These are phyloP conservation scores for Lathyrus oleraceus DNA, from an alignment of 306 rosid species.

Conservation along the genomic window DNA sequence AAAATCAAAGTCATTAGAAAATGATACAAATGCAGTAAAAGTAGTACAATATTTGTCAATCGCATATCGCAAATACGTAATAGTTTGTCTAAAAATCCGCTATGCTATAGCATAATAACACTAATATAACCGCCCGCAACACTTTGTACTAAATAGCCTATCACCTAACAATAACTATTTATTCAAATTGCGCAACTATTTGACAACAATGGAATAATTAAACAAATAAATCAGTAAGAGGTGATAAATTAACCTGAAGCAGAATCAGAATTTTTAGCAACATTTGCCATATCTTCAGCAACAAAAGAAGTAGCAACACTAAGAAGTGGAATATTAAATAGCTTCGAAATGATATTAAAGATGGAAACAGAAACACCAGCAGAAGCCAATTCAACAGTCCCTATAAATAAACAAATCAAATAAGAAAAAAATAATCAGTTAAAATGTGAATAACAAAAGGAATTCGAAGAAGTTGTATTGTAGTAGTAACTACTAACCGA, in stretches of 20 bases:
- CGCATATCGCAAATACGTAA: not conserved
- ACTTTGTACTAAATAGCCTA: not conserved
- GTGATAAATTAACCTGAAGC: slow-evolving; percentile 55
- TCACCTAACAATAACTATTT: not conserved
- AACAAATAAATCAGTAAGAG: slow-evolving; percentile 8
- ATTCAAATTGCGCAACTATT: not conserved
- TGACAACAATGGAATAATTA: not conserved
- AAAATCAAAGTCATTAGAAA: slow-evolving; percentile 36
- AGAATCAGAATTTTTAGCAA: slow-evolving; percentile 30
- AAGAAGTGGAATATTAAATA: slow-evolving; percentile 89
- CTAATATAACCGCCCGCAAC: not conserved
- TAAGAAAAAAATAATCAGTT: not conserved
- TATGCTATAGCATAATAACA: not conserved
- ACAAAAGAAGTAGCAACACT: slow-evolving; percentile 95
- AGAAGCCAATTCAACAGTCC: slow-evolving; percentile 83
- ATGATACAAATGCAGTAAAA: not conserved
- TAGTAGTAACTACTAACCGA: slow-evolving; percentile 47
- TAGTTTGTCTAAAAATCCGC: not conserved
- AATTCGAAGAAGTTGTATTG: not conserved
- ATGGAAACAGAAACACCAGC: slow-evolving; percentile 92
- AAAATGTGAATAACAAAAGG: not conserved
- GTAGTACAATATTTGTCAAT: not conserved
- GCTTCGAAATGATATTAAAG: slow-evolving; percentile 83
- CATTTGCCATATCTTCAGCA: slow-evolving; percentile 83
- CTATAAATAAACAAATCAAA: slow-evolving; percentile 37